Conservation (phyloP, 805 yeast genomes). For the Yamadazyma olivae region DNA sequence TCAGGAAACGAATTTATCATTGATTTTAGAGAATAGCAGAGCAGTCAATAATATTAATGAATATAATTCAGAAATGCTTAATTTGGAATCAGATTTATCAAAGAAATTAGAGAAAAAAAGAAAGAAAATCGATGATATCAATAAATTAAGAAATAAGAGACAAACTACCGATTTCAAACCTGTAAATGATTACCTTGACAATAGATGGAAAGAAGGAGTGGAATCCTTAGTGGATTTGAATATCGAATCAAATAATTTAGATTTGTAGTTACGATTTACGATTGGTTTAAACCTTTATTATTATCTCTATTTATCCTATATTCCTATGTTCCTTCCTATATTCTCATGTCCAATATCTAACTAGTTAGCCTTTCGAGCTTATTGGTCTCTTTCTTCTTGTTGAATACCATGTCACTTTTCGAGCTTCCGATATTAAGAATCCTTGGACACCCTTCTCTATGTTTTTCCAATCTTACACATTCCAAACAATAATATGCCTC, state of each 20-base stretch:
- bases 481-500: slow-evolving; percentile 80
- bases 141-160: slow-evolving; percentile 37
- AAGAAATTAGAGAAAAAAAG: slow-evolving; percentile 35
- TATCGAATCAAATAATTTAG: slow-evolving; percentile 20
- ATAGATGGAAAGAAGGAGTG: slow-evolving; percentile 51
- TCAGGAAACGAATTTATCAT: slow-evolving; percentile 38
- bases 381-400: slow-evolving; percentile 38
- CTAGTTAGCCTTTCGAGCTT: slow-evolving; percentile 10
- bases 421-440: slow-evolving; percentile 79
- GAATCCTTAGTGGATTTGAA: slow-evolving; percentile 34
- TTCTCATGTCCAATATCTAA: neutral
- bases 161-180: slow-evolving; percentile 44
- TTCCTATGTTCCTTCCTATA: neutral
- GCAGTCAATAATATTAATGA: neutral
- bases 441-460: slow-evolving; percentile 91
- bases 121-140: slow-evolving; percentile 40
- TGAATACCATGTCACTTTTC: slow-evolving; percentile 62
- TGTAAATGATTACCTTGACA: slow-evolving; percentile 40
- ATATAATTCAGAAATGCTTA: slow-evolving; percentile 29
- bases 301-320: neutral
- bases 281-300: too few species aligned
- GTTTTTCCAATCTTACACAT: slow-evolving; percentile 75
- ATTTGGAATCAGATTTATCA: slow-evolving; percentile 26
- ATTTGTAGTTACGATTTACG: slow-evolving; percentile 1
- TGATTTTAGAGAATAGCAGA: slow-evolving; percentile 25